Evolutionary conservation across 208 protist genomes (phyloP), one percentile per base, ranked within the genome.

Genomic region (Angomonas deanei): DNA sequence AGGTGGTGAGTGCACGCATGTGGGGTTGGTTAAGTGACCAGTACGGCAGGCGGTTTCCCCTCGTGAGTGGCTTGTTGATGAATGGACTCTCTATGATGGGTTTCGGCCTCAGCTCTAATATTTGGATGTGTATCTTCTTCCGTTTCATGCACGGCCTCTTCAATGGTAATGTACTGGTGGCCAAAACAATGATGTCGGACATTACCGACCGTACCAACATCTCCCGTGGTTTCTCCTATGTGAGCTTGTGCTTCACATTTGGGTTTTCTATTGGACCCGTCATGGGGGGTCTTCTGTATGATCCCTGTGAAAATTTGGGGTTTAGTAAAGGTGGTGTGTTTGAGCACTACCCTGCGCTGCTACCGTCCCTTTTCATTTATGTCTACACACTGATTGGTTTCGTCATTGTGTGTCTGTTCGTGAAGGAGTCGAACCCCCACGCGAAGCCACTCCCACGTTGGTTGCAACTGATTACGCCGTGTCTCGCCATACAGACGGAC

Each of bases 161-260:
- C 49, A 91, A 91, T 66, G 84, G 84, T 42, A 91, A 91, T 52
- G 63, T 91, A 11, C 63, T 91, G n/a, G 81, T 91, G 5, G 84
- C 80, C 13, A 91, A 91, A 61, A 91, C 84, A 28, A 84, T 86
- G 63, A 79, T 91, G 64, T 80, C 84, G 0, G 84, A 91, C 62
- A 88, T 91, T 61, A 79, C 82, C 4, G 82, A 91, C 65, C 68
- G 66, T 52, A 84, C 84, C 0, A 88, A 83, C 39, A 66, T 86
- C 60, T 70, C 78, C 0, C 66, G 74, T 39, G 96, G 97, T 53
- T 99, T 99, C 71, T 90, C 96, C 28, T 98, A 98, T 56, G 88
- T 99, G 21, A 98, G 92, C 58, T 96, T 99, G 63, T 74, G 66
- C 42, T 77, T 56, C 38, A 75, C 76, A 10, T 69, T 91, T 59